phyloP scores from a whole-genome alignment of 768 basidiomycete genomes.

The Melanogaster broomeanus region DNA sequence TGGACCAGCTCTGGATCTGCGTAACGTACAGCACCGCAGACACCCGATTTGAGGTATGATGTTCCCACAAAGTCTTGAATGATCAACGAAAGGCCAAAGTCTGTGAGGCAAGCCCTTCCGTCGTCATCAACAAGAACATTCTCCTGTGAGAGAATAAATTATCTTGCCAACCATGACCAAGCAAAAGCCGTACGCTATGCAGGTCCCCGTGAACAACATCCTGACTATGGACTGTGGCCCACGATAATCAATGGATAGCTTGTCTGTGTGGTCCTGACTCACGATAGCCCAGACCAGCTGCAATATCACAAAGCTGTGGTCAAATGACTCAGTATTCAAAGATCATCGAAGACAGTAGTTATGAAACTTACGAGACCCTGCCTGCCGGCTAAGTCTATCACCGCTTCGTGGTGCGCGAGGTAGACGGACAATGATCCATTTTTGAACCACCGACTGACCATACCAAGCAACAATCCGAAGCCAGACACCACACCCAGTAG shows the following conservation, averaged over 20 bases:
- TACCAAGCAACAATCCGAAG: too few species aligned
- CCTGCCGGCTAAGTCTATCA: not conserved
- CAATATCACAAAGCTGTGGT: not conserved
- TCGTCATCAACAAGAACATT: conserved; percentile 42
- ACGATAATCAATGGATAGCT: not conserved
- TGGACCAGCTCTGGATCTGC: conserved; percentile 33
- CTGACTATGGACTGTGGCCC: not conserved
- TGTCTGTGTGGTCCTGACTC: not conserved
- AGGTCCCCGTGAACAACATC: conserved; percentile 28
- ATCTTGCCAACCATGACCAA: not conserved
- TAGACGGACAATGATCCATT: too few species aligned
- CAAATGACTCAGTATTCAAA: not conserved
- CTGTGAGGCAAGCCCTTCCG: conserved; percentile 40
- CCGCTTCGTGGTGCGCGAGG: conserved; percentile 1
- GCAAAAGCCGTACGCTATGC: conserved; percentile 18
- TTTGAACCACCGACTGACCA: too few species aligned
- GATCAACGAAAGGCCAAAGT: conserved; percentile 38
- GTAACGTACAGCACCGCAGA: conserved; percentile 42
- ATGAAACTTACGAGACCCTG: not conserved
- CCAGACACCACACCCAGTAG: too few species aligned
- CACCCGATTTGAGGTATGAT: conserved; percentile 25
- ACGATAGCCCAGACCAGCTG: conserved; percentile 2
- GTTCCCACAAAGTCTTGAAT: conserved; percentile 4
- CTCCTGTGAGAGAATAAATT: not conserved
- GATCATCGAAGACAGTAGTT: not conserved